Conservation (phyloP, 257 asterid genomes). For the Capsicum rhomboideum region DNA sequence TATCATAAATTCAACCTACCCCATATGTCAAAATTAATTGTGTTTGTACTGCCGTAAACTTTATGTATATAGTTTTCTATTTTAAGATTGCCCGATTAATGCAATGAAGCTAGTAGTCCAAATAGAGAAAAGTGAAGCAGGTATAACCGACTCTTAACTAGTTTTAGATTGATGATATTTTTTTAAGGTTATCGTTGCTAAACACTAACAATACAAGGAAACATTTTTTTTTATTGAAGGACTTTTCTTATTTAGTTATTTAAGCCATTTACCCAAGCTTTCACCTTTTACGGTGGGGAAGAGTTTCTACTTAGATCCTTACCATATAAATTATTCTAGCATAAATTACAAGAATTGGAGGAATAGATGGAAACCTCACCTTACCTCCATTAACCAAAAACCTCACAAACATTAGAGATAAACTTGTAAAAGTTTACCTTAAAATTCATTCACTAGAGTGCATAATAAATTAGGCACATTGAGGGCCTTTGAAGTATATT, state of each 20-base stretch:
- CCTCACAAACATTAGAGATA: too few species aligned
- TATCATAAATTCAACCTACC: neutral
- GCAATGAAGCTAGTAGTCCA: neutral
- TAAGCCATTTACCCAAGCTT: too few species aligned
- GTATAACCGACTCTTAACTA: neutral
- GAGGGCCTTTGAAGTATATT: neutral
- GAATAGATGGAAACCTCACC: too few species aligned
- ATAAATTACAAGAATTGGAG: too few species aligned
- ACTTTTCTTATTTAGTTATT: neutral
- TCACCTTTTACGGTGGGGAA: too few species aligned
- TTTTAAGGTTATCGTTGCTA: neutral
- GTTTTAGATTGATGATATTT: neutral
- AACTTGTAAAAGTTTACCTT: too few species aligned
- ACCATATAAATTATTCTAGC: too few species aligned
- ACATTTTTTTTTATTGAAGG: neutral
- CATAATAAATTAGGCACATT: too few species aligned
- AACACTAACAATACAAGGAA: too few species aligned
- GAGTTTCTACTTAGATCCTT: too few species aligned
- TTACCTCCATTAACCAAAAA: too few species aligned
- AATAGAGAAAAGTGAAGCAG: neutral
- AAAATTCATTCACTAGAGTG: too few species aligned
- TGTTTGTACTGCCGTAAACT: neutral
- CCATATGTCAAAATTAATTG: neutral
- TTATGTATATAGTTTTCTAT: neutral
- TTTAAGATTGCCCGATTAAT: neutral